phyloP scores from a whole-genome alignment of 352 stramenopile genomes.

The Phytophthora aleatoria region DNA sequence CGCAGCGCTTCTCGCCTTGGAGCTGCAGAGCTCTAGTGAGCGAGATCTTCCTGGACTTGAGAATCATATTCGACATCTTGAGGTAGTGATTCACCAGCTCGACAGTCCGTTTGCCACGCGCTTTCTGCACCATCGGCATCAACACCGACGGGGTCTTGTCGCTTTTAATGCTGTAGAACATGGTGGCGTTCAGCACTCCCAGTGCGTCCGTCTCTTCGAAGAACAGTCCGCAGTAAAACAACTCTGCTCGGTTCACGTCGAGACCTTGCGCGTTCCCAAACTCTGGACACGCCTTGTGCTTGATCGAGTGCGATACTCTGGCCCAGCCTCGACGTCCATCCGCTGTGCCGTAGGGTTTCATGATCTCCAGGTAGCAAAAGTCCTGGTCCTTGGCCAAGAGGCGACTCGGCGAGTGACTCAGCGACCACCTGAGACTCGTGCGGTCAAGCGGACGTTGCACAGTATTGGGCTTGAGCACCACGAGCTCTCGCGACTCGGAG shows the following conservation, averaged over 20 bases:
- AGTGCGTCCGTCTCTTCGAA: constrained; percentile 64
- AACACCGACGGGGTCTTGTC: constrained; percentile 50
- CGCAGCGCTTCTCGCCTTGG: constrained; percentile 61
- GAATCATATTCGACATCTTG: constrained; percentile 54
- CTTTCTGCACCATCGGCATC: constrained; percentile 56
- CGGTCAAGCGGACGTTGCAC: constrained; percentile 48
- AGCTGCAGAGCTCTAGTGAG: constrained; percentile 54
- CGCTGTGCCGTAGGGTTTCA: constrained; percentile 63
- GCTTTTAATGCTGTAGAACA: constrained; percentile 66
- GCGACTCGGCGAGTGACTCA: constrained; percentile 62
- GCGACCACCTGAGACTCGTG: constrained; percentile 71
- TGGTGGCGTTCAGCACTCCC: constrained; percentile 56
- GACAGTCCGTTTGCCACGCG: constrained; percentile 59
- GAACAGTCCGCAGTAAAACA: constrained; percentile 71
- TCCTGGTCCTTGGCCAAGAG: constrained; percentile 65
- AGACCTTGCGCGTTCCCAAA: constrained; percentile 38
- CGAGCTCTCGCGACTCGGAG: constrained; percentile 62
- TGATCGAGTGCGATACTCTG: constrained; percentile 73
- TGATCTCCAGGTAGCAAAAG: constrained; percentile 78
- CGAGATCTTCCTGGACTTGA: constrained; percentile 36
- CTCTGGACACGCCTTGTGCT: constrained; percentile 62
- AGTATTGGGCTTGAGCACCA: constrained; percentile 49
- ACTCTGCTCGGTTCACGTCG: constrained; percentile 51
- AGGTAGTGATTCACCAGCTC: constrained; percentile 76
- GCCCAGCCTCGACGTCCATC: constrained; percentile 70